Percentiles rank a stretch among this genome's conserved stretches.
These are phyloP conservation scores for Pythium insidiosum DNA, from an alignment of 352 stramenopile species.

Conservation along the genomic window DNA sequence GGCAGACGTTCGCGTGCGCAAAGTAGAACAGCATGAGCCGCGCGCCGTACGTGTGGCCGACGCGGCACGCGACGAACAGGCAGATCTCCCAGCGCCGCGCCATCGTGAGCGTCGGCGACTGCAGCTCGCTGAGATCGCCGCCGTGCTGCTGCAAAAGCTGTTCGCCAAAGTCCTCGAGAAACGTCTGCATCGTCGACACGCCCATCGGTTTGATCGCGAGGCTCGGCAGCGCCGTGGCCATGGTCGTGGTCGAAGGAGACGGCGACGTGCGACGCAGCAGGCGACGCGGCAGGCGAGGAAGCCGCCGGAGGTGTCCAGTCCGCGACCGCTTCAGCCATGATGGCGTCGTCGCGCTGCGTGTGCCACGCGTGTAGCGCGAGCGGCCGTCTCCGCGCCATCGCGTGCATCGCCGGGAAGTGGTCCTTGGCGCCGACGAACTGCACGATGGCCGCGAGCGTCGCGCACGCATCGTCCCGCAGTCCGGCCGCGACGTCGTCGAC, in stretches of 20 bases:
- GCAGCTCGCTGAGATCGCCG: conserved; percentile 50
- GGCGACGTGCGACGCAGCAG: too few relatives aligned
- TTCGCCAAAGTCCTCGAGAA: conserved; percentile 77
- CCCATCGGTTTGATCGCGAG: conserved; percentile 51
- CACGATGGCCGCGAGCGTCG: conserved; percentile 35
- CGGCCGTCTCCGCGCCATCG: conserved; percentile 26
- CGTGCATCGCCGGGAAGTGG: conserved; percentile 29
- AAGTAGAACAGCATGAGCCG: conserved; percentile 74
- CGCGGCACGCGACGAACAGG: conserved; percentile 61
- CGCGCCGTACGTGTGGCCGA: conserved; percentile 65
- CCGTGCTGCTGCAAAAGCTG: conserved; percentile 54
- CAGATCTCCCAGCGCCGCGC: conserved; percentile 65
- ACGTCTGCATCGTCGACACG: conserved; percentile 65
- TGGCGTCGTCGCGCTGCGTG: conserved; percentile 10
- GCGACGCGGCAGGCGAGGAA: too few relatives aligned
- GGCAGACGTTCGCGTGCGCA: conserved; percentile 43
- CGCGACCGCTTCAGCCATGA: background rate
- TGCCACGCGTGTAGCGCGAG: conserved; percentile 43
- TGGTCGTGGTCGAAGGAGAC: too few relatives aligned
- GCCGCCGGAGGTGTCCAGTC: too few relatives aligned
- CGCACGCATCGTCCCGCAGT: conserved; percentile 26
- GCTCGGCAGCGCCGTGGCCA: too few relatives aligned
- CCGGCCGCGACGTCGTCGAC: conserved; percentile 25
- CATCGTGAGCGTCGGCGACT: conserved; percentile 29
- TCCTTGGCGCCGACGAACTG: conserved; percentile 35